Evolutionary conservation across 768 basidiomycete genomes (phyloP).

Genomic region (Lactifluus hygrophoroides): DNA sequence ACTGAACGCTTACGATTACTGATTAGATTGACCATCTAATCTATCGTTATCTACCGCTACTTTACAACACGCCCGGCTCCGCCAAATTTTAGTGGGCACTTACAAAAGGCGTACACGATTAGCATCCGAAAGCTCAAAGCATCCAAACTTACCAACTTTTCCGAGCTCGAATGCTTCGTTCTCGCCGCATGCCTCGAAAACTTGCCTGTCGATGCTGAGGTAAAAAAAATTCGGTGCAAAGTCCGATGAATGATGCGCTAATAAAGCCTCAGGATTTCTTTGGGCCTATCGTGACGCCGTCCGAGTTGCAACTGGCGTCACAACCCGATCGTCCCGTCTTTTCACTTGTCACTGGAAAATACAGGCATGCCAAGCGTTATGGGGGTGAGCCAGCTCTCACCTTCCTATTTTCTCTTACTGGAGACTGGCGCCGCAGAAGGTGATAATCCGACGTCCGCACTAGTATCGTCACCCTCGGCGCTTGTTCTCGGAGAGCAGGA

Average conservation of each 20-base stretch:
- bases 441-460: slow-evolving; percentile 15
- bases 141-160: slow-evolving; percentile 90
- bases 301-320: slow-evolving; percentile 78
- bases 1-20: too few relatives aligned
- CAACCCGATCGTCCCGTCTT: slow-evolving; percentile 70
- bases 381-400: slow-evolving; percentile 28
- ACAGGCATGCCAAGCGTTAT: slow-evolving; percentile 68
- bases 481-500: slow-evolving; percentile 61
- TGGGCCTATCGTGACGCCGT: slow-evolving; percentile 88
- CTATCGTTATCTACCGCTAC: too few relatives aligned
- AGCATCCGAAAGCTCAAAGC: slow-evolving; percentile 94
- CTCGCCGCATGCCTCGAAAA: slow-evolving; percentile 94
- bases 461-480: slow-evolving; percentile 31
- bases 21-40: too few relatives aligned
- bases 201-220: slow-evolving; percentile 69
- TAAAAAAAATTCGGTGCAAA: too few relatives aligned
- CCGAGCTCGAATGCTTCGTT: slow-evolving; percentile 93
- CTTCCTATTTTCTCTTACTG: neutral
- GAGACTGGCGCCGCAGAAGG: neutral
- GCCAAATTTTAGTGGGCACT: slow-evolving; percentile 50
- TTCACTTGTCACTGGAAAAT: slow-evolving; percentile 80
- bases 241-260: too few relatives aligned
- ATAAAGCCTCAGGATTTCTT: slow-evolving; percentile 84
- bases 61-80: slow-evolving; percentile 69
- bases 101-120: slow-evolving; percentile 89